These are phyloP conservation scores for Dioscorea zingiberensis DNA, from an alignment of 106 monocot genomes.

Conservation along the genomic window DNA sequence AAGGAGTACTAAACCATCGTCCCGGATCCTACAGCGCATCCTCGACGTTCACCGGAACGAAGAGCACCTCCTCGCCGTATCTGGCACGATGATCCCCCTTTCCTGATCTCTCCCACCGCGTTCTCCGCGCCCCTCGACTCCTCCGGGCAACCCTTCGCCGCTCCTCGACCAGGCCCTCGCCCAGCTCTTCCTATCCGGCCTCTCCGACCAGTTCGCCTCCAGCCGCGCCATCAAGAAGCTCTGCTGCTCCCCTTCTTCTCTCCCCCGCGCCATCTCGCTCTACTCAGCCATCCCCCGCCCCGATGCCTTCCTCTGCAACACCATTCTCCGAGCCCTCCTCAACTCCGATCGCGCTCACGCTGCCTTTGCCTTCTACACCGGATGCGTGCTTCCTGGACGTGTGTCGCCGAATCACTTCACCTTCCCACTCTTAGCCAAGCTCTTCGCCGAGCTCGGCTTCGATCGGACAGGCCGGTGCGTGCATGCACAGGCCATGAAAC, in stretches of 20 bases:
- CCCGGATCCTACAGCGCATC: not conserved
- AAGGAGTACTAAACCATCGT: too few species aligned
- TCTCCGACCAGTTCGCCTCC: constrained; percentile 34
- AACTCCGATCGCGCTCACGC: not conserved
- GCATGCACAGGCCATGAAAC: constrained; percentile 29
- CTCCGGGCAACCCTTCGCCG: not conserved
- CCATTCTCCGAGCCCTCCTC: constrained; percentile 28
- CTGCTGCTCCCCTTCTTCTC: constrained; percentile 11
- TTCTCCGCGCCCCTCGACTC: constrained; percentile 13
- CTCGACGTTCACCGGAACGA: not conserved
- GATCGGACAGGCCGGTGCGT: constrained; percentile 5
- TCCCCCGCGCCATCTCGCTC: constrained; percentile 24
- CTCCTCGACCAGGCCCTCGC: constrained; percentile 23
- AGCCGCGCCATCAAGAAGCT: constrained; percentile 34
- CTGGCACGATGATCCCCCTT: not conserved
- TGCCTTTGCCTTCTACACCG: constrained; percentile 27
- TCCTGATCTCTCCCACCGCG: constrained; percentile 1
- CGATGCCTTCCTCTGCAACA: constrained; percentile 45
- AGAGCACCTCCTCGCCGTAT: not conserved
- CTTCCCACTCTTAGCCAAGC: constrained; percentile 45
- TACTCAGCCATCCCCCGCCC: constrained; percentile 31
- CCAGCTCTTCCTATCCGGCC: constrained; percentile 30
- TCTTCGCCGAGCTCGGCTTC: constrained; percentile 21
- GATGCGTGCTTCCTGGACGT: not conserved
- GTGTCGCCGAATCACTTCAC: constrained; percentile 45